These are phyloP conservation scores for Eimeria acervulina DNA, from an alignment of 169 alveolate genomes.

Conservation along the genomic window DNA sequence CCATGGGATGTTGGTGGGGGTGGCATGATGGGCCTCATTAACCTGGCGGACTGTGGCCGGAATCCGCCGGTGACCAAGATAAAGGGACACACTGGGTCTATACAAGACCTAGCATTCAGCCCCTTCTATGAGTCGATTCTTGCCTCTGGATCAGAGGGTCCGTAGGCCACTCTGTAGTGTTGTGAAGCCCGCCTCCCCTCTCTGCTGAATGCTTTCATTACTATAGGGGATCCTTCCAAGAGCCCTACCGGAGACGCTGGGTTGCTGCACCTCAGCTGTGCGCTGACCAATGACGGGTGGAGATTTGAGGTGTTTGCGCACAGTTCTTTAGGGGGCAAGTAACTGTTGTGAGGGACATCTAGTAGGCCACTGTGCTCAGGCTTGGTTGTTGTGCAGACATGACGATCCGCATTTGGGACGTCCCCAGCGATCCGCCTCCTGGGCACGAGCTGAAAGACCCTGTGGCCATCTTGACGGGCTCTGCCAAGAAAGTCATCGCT, in stretches of 20 bases:
- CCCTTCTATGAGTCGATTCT: conserved; percentile 80
- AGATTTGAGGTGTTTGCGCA: not conserved
- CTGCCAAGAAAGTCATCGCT: conserved; percentile 77
- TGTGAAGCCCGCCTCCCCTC: too few relatives aligned
- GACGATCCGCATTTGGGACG: conserved; percentile 75
- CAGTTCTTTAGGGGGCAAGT: not conserved
- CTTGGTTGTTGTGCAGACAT: conserved; percentile 64
- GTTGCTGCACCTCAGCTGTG: not conserved
- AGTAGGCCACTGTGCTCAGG: not conserved
- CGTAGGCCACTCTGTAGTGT: not conserved
- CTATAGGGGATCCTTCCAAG: not conserved
- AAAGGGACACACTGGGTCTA: conserved; percentile 83
- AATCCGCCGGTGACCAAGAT: conserved; percentile 84
- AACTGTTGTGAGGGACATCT: not conserved
- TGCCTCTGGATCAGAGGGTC: conserved; percentile 85
- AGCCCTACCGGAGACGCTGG: not conserved
- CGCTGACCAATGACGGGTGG: not conserved
- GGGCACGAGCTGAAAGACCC: conserved; percentile 77
- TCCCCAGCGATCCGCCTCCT: conserved; percentile 73
- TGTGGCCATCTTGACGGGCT: conserved; percentile 76
- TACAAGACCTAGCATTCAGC: conserved; percentile 79
- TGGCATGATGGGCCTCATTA: conserved; percentile 82
- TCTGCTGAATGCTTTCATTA: not conserved
- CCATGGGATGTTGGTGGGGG: conserved; percentile 87
- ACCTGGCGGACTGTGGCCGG: conserved; percentile 75